Evolutionary conservation across 169 alveolate species (phyloP), one percentile per base, ranked within the genome.

Genomic region (Plasmodium inui): DNA sequence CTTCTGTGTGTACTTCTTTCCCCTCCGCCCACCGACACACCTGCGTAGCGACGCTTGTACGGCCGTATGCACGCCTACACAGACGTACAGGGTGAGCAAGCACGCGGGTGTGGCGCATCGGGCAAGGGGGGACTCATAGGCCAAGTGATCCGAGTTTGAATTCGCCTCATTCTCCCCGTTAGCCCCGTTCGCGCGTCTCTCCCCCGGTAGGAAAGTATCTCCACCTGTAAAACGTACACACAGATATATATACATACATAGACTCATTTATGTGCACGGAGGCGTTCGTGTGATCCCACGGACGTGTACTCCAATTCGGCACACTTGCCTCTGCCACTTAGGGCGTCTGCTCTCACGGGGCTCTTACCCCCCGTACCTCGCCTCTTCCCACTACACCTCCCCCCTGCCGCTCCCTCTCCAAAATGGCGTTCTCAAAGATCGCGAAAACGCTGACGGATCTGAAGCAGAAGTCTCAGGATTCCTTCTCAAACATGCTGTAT

Each of bases 401-500:
- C 8, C 8, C 6, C 8, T 8, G 6, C 44, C 9, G 9, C 9
- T 2, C 9, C 9, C 44, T 8, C 44, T 1, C 0, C 17, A 78
- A 88, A 14, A 88, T 88, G 94, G 26, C n/a, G 50, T 17, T 88
- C 14, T 2, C 39, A 30, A 76, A 28, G 10, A 17, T 79, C 17
- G 55, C 12, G 22, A 19, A 22, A 22, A 8, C 14, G 30, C 30
- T 88, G 3, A 88, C 26, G 32, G 82, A 78, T n/a, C 46, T 88
- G 55, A 88, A 88, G 34, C 78, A 57, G 19, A 76, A 3, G 1
- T 88, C 94, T 10, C 19, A 78, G 46, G 89, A 88, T 17, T 78
- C 22, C 39, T 88, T 88, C 78, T 19, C 94, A 0, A 53, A 78
- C 32, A 0, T 57, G 32, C 72, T 88, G 17, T 88, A 88, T 50